phyloP scores from a whole-genome alignment of 345 rosid species.

The Raphanus raphanistrum region DNA sequence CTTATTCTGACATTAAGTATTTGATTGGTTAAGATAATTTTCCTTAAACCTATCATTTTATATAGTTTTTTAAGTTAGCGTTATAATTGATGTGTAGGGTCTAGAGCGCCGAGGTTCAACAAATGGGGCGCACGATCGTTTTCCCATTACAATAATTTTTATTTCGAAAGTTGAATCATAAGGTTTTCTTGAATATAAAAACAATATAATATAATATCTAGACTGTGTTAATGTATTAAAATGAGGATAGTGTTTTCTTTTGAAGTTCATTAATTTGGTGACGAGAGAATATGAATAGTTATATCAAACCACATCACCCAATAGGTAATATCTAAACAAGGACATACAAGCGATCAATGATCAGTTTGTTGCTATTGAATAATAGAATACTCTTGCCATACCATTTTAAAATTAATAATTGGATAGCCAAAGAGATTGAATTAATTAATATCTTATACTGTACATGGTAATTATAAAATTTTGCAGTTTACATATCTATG shows the following conservation, averaged over 20 bases:
- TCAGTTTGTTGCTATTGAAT: neutral
- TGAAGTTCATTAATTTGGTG: neutral
- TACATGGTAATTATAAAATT: neutral
- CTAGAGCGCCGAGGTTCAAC: slow-evolving; percentile 41
- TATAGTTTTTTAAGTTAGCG: slow-evolving; percentile 24
- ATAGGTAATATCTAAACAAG: neutral
- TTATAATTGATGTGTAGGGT: slow-evolving; percentile 44
- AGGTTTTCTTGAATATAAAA: slow-evolving; percentile 12
- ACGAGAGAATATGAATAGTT: neutral
- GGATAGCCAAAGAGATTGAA: neutral
- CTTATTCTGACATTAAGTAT: neutral
- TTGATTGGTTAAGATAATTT: slow-evolving; percentile 32
- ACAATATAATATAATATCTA: neutral
- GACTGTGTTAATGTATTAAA: slow-evolving; percentile 22
- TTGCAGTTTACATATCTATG: neutral
- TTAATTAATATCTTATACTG: too few relatives aligned
- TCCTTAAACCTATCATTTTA: slow-evolving; percentile 11
- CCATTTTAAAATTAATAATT: neutral
- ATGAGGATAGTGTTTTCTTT: neutral
- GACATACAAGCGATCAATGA: neutral
- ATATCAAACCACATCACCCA: neutral
- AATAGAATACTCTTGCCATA: neutral
- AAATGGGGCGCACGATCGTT: slow-evolving; percentile 44
- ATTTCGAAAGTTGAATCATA: slow-evolving; percentile 29
- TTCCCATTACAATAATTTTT: slow-evolving; percentile 24